Conservation (phyloP, 108 stramenopile species). For the Parmales sp. region DNA sequence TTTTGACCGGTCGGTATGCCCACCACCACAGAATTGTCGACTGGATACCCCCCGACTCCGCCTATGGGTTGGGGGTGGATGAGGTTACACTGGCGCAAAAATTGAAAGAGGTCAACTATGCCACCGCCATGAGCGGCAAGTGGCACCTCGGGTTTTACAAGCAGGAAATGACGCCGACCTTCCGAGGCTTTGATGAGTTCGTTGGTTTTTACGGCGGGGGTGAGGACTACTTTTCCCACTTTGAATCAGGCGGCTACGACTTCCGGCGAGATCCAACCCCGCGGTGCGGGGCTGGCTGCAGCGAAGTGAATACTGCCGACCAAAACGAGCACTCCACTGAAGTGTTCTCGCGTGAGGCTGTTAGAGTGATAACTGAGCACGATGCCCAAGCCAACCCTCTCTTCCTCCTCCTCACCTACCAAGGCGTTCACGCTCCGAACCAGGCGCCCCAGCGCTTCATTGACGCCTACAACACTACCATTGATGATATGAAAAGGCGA, state of each 20-base stretch:
- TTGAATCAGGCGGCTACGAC: slow-evolving; percentile 4
- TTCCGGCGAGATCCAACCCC: slow-evolving; percentile 14
- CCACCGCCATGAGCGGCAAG: slow-evolving; percentile 46
- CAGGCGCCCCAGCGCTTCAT: slow-evolving; percentile 29
- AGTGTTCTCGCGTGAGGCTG: slow-evolving; percentile 30
- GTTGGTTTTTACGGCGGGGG: slow-evolving; percentile 43
- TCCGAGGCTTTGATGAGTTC: slow-evolving; percentile 50
- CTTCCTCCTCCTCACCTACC: slow-evolving; percentile 34
- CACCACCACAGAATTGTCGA: slow-evolving; percentile 29
- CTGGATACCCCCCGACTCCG: slow-evolving; percentile 2
- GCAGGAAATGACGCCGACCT: slow-evolving; percentile 31
- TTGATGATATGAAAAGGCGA: slow-evolving; percentile 16
- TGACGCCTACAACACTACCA: slow-evolving; percentile 8
- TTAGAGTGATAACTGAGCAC: slow-evolving; percentile 21
- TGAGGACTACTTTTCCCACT: slow-evolving; percentile 44
- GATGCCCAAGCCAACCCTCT: background rate
- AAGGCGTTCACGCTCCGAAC: slow-evolving; percentile 36
- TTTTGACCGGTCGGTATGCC: slow-evolving; percentile 31
- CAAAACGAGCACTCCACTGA: slow-evolving; percentile 23
- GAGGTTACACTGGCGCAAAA: slow-evolving; percentile 29
- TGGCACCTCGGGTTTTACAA: slow-evolving; percentile 48
- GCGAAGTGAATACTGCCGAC: slow-evolving; percentile 10
- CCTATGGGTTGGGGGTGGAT: slow-evolving; percentile 27
- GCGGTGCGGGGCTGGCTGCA: slow-evolving; percentile 25
- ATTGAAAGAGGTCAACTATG: slow-evolving; percentile 28